Percentiles rank a stretch among this genome's conserved stretches.
Evolutionary conservation across 331 rosid genomes (phyloP).

Genomic region (Malus hybrid): DNA sequence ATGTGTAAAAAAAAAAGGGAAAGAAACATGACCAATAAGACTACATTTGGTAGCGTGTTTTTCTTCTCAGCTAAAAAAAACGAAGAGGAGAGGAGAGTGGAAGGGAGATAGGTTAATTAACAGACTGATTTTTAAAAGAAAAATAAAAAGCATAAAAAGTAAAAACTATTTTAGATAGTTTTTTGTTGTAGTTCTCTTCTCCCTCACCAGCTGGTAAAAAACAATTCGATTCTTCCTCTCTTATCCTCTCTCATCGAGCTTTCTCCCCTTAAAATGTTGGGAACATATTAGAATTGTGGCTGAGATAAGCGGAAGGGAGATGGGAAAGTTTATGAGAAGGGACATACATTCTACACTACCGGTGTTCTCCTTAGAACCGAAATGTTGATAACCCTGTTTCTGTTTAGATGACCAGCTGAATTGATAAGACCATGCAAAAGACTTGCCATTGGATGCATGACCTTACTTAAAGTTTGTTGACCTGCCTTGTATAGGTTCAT

Average conservation of each 20-base stretch:
- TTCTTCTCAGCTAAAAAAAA: neutral
- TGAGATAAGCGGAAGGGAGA: neutral
- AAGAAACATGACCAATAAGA: neutral
- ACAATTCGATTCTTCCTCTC: no score
- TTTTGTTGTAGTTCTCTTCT: no score
- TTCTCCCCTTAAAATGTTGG: neutral
- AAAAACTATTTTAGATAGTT: neutral
- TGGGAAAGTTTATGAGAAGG: neutral
- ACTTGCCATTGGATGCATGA: neutral
- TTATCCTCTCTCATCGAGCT: no score
- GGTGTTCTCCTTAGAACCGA: neutral
- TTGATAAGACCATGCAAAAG: neutral
- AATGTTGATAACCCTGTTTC: neutral
- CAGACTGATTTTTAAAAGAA: neutral
- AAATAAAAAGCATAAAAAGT: neutral
- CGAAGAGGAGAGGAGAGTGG: neutral
- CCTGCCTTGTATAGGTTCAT: neutral
- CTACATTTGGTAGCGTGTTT: neutral
- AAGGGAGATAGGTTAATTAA: neutral
- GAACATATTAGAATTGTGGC: neutral
- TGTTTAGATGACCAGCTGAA: neutral
- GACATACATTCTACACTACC: neutral
- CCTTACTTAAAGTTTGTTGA: neutral
- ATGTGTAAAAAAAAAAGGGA: neutral
- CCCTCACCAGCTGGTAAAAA: no score